phyloP scores from a whole-genome alignment of 2,329 filamentous ascomycete genomes.

The Paraconiothyrium sp. region DNA sequence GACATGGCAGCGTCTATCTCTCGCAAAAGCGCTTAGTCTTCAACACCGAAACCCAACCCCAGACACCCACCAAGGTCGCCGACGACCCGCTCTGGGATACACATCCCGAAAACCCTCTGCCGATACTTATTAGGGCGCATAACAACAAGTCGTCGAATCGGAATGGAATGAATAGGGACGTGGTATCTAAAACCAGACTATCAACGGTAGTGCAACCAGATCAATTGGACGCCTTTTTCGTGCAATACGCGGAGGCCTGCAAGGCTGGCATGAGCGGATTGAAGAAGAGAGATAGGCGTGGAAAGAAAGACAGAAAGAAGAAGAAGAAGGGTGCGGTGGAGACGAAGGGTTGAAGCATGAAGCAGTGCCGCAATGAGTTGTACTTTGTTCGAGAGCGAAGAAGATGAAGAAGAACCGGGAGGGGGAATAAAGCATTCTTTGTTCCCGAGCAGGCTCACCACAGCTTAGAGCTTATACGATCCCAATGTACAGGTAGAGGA shows the following conservation, averaged over 20 bases:
- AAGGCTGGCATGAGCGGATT: conserved; percentile 87
- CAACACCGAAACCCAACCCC: conserved; percentile 50
- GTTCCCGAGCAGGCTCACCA: background rate
- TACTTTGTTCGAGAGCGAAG: background rate
- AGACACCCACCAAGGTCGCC: conserved; percentile 51
- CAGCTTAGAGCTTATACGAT: background rate
- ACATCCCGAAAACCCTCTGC: conserved; percentile 66
- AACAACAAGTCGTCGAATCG: conserved; percentile 73
- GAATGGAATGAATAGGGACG: conserved; percentile 42
- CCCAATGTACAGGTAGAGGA: background rate
- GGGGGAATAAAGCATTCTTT: background rate
- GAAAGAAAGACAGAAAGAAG: conserved; percentile 80
- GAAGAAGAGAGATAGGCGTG: conserved; percentile 93
- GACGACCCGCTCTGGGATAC: conserved; percentile 69
- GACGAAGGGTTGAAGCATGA: conserved; percentile 35
- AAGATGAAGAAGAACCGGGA: background rate
- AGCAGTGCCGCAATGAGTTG: background rate
- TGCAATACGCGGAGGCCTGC: conserved; percentile 87
- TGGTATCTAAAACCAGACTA: conserved; percentile 74
- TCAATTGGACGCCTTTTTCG: conserved; percentile 82
- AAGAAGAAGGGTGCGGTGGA: conserved; percentile 58
- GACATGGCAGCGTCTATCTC: conserved; percentile 78
- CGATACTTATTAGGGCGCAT: conserved; percentile 83
- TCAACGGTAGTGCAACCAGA: conserved; percentile 83
- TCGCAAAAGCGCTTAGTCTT: conserved; percentile 74